phyloP scores from a whole-genome alignment of 1,284 basidiomycete species.

The Omphalotus olearius region DNA sequence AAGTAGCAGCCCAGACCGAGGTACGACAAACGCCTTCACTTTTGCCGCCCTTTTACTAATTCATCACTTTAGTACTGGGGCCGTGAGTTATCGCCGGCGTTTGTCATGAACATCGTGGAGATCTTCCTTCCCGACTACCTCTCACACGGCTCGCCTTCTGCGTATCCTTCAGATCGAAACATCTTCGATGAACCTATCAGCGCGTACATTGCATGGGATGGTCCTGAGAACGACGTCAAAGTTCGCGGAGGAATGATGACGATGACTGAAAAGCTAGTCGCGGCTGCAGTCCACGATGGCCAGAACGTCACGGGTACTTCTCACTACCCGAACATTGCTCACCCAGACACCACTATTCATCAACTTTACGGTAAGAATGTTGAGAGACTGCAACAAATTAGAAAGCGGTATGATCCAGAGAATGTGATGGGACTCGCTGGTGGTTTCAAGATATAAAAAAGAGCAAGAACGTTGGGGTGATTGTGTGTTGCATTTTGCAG shows the following conservation, averaged over 20 bases:
- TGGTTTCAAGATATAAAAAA: conserved; percentile 26
- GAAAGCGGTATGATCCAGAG: conserved; percentile 32
- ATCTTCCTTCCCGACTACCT: not conserved
- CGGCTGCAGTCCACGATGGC: conserved; percentile 26
- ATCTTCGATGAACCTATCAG: not conserved
- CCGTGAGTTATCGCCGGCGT: not conserved
- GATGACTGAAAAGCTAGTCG: conserved; percentile 25
- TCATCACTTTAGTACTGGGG: not conserved
- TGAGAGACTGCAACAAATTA: conserved; percentile 27
- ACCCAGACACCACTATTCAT: conserved; percentile 28
- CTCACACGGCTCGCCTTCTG: conserved; percentile 16
- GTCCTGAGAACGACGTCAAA: conserved; percentile 22
- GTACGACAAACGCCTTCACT: not conserved
- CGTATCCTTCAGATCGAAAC: not conserved
- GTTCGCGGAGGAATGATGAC: conserved; percentile 25
- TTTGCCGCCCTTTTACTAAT: too few species aligned
- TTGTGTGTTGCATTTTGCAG: too few species aligned
- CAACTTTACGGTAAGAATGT: conserved; percentile 37
- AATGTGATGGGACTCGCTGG: conserved; percentile 44
- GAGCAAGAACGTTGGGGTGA: too few species aligned
- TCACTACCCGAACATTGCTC: conserved; percentile 38
- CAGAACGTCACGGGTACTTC: conserved; percentile 28
- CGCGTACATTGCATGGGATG: conserved; percentile 15
- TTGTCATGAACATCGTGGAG: not conserved
- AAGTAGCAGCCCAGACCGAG: not conserved